A percentile compares a stretch with the other conserved stretches of the same genome.
Evolutionary conservation across 257 asterid genomes (phyloP).

Genomic region (Marsdenia floribunda): DNA sequence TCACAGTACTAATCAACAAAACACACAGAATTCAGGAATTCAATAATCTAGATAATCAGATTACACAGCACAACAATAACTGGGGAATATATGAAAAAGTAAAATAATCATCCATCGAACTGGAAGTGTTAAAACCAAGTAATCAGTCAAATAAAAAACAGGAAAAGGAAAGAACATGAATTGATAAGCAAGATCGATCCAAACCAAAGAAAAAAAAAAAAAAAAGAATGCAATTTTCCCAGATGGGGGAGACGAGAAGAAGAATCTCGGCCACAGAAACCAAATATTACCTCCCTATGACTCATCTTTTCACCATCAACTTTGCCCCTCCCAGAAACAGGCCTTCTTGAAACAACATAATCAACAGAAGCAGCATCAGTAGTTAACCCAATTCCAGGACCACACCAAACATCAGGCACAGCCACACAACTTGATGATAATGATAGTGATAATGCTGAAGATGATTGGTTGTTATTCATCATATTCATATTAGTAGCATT

Average conservation of each 20-base stretch:
- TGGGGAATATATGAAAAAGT: background rate
- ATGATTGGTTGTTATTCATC: slow-evolving; percentile 5
- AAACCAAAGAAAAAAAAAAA: background rate
- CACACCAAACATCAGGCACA: slow-evolving; percentile 85
- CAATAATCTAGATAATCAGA: background rate
- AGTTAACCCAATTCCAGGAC: slow-evolving; percentile 58
- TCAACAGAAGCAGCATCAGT: slow-evolving; percentile 76
- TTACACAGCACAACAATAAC: too few relatives aligned
- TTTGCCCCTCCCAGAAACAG: slow-evolving; percentile 45
- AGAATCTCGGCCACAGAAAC: background rate
- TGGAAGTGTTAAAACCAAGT: background rate
- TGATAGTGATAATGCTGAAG: slow-evolving; percentile 15
- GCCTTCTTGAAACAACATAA: slow-evolving; percentile 69
- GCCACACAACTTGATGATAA: slow-evolving; percentile 31
- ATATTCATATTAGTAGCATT: background rate
- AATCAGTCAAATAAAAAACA: background rate
- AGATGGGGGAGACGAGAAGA: background rate
- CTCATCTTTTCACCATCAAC: slow-evolving; percentile 41
- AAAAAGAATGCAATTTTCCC: background rate
- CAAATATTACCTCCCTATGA: slow-evolving; percentile 46
- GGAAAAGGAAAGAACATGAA: background rate
- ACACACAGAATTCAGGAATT: background rate
- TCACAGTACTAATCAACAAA: background rate
- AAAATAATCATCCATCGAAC: background rate
- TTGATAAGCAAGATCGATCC: background rate